Evolutionary conservation across 805 yeast species (phyloP), one percentile per base, ranked within the genome.

Genomic region (Kluyveromyces aestuarii): DNA sequence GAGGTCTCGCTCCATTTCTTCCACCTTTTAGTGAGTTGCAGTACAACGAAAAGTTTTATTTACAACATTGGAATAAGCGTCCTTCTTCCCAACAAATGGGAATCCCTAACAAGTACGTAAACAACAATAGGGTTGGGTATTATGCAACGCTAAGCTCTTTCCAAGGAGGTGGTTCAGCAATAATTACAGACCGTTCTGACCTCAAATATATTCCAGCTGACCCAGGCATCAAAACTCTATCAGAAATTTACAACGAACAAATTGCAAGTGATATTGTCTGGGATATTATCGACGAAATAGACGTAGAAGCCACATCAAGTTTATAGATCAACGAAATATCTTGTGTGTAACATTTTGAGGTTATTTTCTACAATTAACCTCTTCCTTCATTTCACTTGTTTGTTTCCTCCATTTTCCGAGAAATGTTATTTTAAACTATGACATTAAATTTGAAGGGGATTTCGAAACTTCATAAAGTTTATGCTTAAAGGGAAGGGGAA

Each of bases 121-220:
- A 93, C 62, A 96, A 93, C 61, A 96, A 96, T 0, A 70, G 79
- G 40, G 67, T 88, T 48, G 99, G 98, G 0, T 93, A 93, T 62
- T 93, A 82, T 66, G 98, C 99, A 1, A 87, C 89, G 70, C 73
- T 87, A 35, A 85, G 96, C 48, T 85, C 84, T 25, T 93, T 79
- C 61, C 80, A 79, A 54, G 84, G 84, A 2, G 98, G 98, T 0
- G 69, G 76, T 9, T 95, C 87, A 6, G 71, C 76, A 50, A 63
- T 91, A 49, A 81, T 85, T 53, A 73, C 87, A 2, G 85, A 89
- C 0, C 84, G 41, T 16, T 37, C 87, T 0, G 72, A 80, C 11
- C 76, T 89, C 55, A 71, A 72, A 51, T 72, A 57, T 41, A 65
- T 68, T 13, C 77, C 82, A 0, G 60, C 57, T 0, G 70, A 66